Percentiles rank a stretch among this genome's conserved stretches.
Evolutionary conservation across 345 rosid genomes (phyloP).

Genomic region (Brassica nigra): DNA sequence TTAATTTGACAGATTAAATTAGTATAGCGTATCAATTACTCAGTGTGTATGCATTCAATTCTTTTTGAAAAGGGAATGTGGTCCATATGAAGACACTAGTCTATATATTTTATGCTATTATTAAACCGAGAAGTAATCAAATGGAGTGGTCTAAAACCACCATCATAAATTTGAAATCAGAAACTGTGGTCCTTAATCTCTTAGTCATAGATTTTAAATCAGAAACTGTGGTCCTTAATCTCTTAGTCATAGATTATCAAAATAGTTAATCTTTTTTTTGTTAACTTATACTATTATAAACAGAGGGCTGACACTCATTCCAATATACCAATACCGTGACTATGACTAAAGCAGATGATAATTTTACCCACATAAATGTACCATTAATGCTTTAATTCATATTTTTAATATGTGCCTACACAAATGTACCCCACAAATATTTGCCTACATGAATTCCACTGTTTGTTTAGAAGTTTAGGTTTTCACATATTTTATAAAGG

Average conservation of each 20-base stretch:
- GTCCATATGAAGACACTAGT: slow-evolving; percentile 24
- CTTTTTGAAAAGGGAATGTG: slow-evolving; percentile 16
- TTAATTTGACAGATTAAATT: no score
- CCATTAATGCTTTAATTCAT: not conserved
- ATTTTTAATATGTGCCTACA: no score
- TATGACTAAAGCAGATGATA: not conserved
- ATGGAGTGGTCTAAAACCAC: slow-evolving; percentile 25
- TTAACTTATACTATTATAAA: not conserved
- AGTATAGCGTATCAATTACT: not conserved
- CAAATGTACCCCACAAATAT: not conserved
- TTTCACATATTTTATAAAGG: not conserved
- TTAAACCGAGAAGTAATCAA: slow-evolving; percentile 14
- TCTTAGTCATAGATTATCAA: no score
- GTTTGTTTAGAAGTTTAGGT: not conserved
- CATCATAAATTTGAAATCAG: slow-evolving; percentile 14
- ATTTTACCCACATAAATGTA: not conserved
- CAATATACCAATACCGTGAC: slow-evolving; percentile 13
- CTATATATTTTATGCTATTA: slow-evolving; percentile 1
- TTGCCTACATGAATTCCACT: slow-evolving; percentile 23
- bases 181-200: slow-evolving; percentile 36
- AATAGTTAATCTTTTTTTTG: no score
- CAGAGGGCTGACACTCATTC: not conserved
- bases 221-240: no score
- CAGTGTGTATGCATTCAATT: not conserved
- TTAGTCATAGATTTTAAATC: not conserved